These are phyloP conservation scores for Colletotrichum higginsianum DNA, from an alignment of 2,329 filamentous ascomycete species.

Conservation along the genomic window DNA sequence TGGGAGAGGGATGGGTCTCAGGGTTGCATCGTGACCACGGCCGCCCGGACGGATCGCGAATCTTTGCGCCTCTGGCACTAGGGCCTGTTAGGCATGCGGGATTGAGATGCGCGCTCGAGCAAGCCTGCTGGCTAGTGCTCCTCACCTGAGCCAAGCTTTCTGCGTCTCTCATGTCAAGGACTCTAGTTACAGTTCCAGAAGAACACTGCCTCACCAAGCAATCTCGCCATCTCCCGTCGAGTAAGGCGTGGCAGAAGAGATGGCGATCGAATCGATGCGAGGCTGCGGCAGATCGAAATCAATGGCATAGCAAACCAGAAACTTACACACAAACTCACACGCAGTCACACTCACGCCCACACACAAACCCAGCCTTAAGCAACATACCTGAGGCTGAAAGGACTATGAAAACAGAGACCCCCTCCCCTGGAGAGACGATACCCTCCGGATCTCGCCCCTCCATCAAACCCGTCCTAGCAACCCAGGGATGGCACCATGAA, in stretches of 20 bases:
- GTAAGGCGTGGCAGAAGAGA: not conserved
- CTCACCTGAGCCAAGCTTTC: constrained; percentile 39
- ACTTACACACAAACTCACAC: constrained; percentile 20
- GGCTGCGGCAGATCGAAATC: constrained; percentile 17
- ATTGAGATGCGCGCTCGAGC: constrained; percentile 41
- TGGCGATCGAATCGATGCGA: not conserved
- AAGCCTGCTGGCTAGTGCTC: constrained; percentile 16
- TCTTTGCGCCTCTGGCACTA: constrained; percentile 41
- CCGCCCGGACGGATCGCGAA: constrained; percentile 41
- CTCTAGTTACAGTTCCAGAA: constrained; percentile 2
- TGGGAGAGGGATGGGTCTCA: constrained; percentile 30
- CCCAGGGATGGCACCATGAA: constrained; percentile 29
- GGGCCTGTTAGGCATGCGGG: constrained; percentile 39
- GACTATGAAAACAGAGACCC: constrained; percentile 12
- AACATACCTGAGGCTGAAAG: constrained; percentile 7
- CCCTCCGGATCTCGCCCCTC: constrained; percentile 30
- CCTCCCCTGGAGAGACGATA: constrained; percentile 14
- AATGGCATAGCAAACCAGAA: constrained; percentile 23
- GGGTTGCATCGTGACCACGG: constrained; percentile 40
- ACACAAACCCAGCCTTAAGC: not conserved
- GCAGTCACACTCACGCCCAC: constrained; percentile 5
- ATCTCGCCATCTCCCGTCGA: not conserved
- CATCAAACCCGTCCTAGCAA: constrained; percentile 29
- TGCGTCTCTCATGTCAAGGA: constrained; percentile 31
- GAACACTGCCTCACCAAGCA: constrained; percentile 11